A percentile compares a stretch with the other conserved stretches of the same genome.
Conservation (phyloP, 2,329 filamentous ascomycete species). For the Lecanoromycetidae sp. region DNA sequence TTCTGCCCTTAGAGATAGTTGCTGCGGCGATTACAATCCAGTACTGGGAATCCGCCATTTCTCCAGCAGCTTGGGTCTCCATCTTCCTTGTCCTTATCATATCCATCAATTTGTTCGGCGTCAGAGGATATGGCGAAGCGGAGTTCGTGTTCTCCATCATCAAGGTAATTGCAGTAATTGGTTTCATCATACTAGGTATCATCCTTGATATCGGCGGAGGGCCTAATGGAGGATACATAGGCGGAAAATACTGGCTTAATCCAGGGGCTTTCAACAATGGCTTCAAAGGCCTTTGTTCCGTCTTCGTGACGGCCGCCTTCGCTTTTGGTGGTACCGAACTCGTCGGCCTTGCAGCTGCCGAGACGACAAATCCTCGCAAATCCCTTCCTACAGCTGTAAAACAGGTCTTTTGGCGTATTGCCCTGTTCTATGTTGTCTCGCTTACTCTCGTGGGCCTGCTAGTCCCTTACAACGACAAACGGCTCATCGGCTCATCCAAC, state of each 20-base stretch:
- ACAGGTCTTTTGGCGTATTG: conserved; percentile 91
- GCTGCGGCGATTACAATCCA: conserved; percentile 73
- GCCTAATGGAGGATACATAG: conserved; percentile 62
- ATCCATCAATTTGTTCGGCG: conserved; percentile 73
- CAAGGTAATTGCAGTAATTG: conserved; percentile 56
- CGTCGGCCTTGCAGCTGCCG: conserved; percentile 48
- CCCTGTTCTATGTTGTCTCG: conserved; percentile 77
- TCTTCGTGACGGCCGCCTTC: conserved; percentile 53
- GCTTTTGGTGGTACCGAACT: conserved; percentile 52
- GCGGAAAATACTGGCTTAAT: conserved; percentile 60
- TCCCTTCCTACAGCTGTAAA: conserved; percentile 78
- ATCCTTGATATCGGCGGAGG: conserved; percentile 76
- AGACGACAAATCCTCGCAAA: conserved; percentile 48
- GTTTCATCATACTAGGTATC: conserved; percentile 61
- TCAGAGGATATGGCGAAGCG: conserved; percentile 79
- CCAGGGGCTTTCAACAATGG: conserved; percentile 64
- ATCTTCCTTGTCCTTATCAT: conserved; percentile 69
- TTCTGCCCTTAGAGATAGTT: conserved; percentile 75
- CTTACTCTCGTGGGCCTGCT: conserved; percentile 70
- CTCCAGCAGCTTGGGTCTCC: conserved; percentile 65
- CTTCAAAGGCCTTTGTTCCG: conserved; percentile 52
- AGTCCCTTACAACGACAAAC: conserved; percentile 57
- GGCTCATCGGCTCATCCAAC: conserved; percentile 44
- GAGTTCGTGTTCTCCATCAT: conserved; percentile 79
- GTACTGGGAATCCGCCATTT: conserved; percentile 59